These are phyloP conservation scores for Botryotinia narcissicola DNA, from an alignment of 2,329 filamentous ascomycete species.

Conservation along the genomic window DNA sequence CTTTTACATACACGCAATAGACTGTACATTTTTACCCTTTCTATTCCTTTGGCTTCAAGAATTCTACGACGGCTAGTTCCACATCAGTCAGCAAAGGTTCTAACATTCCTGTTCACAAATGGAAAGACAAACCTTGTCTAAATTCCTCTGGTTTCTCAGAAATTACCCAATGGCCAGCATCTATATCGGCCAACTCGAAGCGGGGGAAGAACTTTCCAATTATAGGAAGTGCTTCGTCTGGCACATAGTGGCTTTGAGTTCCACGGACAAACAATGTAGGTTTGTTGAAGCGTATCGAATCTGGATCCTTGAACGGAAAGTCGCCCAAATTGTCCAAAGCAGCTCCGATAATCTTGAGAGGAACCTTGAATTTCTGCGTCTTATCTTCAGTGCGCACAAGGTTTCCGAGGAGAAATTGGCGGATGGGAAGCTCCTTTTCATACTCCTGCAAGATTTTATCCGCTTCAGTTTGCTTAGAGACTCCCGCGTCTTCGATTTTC, in stretches of 20 bases:
- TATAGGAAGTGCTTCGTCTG: conserved; percentile 75
- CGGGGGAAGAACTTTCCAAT: conserved; percentile 80
- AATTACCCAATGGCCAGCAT: conserved; percentile 84
- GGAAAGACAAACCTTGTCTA: conserved; percentile 57
- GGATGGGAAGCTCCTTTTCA: conserved; percentile 69
- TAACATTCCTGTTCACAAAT: not conserved
- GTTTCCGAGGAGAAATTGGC: conserved; percentile 91
- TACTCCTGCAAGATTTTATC: conserved; percentile 74
- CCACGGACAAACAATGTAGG: conserved; percentile 79
- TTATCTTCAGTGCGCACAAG: conserved; percentile 57
- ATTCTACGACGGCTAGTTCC: conserved; percentile 59
- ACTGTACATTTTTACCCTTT: conserved; percentile 33
- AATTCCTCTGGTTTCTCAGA: conserved; percentile 84
- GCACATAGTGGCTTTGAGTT: conserved; percentile 73
- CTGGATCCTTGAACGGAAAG: conserved; percentile 79
- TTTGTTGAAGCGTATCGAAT: conserved; percentile 66
- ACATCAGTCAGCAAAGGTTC: conserved; percentile 20
- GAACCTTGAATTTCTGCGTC: conserved; percentile 72
- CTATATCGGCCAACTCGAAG: conserved; percentile 70
- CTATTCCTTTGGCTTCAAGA: conserved; percentile 52
- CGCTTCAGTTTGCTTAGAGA: conserved; percentile 72
- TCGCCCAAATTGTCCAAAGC: conserved; percentile 72
- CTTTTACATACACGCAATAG: conserved; percentile 34
- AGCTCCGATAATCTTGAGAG: conserved; percentile 66
- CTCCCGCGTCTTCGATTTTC: conserved; percentile 66